Evolutionary conservation across 495 filamentous ascomycete species (phyloP).

Genomic region (Daldinia grandis): DNA sequence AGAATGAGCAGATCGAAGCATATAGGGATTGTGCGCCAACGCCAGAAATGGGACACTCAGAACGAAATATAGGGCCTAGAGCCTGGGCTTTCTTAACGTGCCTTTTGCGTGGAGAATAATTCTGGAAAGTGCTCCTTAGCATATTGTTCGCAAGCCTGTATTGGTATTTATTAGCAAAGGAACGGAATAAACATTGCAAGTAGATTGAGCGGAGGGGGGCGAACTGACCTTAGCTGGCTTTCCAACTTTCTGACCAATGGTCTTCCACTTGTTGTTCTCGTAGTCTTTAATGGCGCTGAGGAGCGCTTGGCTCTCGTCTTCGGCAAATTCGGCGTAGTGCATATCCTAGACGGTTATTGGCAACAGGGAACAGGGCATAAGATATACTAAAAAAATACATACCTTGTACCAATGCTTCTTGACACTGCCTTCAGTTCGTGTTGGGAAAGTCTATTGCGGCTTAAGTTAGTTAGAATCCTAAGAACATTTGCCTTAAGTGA

Average conservation of each 20-base stretch:
- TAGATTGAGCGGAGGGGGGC: neutral
- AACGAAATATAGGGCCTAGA: constrained; percentile 16
- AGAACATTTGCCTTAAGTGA: neutral
- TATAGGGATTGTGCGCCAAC: constrained; percentile 12
- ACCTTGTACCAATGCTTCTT: constrained; percentile 99
- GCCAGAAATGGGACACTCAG: constrained; percentile 23
- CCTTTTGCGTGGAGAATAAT: constrained; percentile 43
- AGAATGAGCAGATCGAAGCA: constrained; percentile 35
- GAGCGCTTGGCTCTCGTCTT: constrained; percentile 92
- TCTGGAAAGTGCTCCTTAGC: constrained; percentile 92
- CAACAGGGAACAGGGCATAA: constrained; percentile 23
- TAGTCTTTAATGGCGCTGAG: constrained; percentile 98
- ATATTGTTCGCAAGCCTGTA: constrained; percentile 95
- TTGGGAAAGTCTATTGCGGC: constrained; percentile 78
- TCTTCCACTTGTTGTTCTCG: constrained; percentile 97
- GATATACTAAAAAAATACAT: constrained; percentile 37
- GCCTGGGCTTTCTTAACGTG: constrained; percentile 34
- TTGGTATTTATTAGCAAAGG: constrained; percentile 17
- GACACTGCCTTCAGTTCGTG: constrained; percentile 92
- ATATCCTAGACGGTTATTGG: constrained; percentile 74
- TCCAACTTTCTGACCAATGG: constrained; percentile 92
- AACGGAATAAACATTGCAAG: neutral
- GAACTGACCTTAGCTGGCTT: constrained; percentile 89
- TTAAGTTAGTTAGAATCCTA: constrained; percentile 38
- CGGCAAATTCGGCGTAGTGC: constrained; percentile 99